Conservation (phyloP, 2,329 filamentous ascomycete species). For the Mycogone perniciosa region DNA sequence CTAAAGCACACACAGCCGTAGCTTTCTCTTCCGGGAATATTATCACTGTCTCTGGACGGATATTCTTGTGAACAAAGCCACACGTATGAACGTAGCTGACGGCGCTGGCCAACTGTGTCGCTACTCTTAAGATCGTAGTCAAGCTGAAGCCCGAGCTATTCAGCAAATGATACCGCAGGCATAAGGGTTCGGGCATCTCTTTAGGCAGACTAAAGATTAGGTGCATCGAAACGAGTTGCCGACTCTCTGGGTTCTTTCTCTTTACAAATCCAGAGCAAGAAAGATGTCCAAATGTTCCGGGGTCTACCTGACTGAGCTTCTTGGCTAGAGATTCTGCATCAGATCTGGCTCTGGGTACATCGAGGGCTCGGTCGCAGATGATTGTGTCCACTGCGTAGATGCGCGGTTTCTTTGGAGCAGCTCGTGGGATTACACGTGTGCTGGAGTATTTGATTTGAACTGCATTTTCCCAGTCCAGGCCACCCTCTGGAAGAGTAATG, state of each 20-base stretch:
- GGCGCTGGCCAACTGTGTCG: conserved; percentile 11
- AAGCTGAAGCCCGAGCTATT: conserved; percentile 12
- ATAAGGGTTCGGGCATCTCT: neutral
- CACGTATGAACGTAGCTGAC: conserved; percentile 38
- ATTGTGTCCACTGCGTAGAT: conserved; percentile 18
- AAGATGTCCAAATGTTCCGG: neutral
- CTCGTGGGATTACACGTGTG: conserved; percentile 21
- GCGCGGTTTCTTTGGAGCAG: conserved; percentile 14
- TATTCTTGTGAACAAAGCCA: conserved; percentile 41
- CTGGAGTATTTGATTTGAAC: conserved; percentile 2
- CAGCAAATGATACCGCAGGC: conserved; percentile 2
- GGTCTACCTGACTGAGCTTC: conserved; percentile 3
- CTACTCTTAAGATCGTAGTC: conserved; percentile 24
- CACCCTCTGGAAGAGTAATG: neutral
- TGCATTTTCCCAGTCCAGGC: conserved; percentile 3
- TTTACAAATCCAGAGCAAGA: conserved; percentile 19
- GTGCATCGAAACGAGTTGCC: conserved; percentile 7
- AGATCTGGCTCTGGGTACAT: conserved; percentile 6
- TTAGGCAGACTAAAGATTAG: conserved; percentile 10
- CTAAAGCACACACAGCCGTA: neutral
- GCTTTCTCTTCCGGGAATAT: conserved; percentile 15
- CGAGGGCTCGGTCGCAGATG: conserved; percentile 14
- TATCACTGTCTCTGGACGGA: conserved; percentile 34
- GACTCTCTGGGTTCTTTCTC: conserved; percentile 1
- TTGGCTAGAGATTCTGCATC: conserved; percentile 11